Evolutionary conservation across 371 early-diverging fungal species (phyloP), one percentile per base, ranked within the genome.

Genomic region (Gilbertella persicaria): DNA sequence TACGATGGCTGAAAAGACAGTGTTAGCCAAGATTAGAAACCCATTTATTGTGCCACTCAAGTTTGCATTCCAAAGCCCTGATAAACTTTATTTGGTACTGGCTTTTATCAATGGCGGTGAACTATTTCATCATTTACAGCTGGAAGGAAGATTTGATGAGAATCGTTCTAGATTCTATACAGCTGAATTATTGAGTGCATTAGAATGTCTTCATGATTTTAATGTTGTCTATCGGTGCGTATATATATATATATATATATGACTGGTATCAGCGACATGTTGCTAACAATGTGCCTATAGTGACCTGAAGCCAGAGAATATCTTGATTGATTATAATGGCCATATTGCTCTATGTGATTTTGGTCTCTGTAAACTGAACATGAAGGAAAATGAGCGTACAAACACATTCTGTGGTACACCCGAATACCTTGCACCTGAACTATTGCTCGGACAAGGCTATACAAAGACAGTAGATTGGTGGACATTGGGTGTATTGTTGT

Each of bases 331-430:
- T 57, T 67, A 77, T 17, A 72, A 78, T 55, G 99, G 99, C 1
- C 95, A 99, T 71, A 90, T 99, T 64, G 96, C 96, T 75, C 89
- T 99, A 53, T 95, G 97, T 5, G 99, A 99, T 71, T 96, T 99
- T 79, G 99, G 99, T 5, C 96, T 99, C 71, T 95, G 97, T 38
- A 98, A 97, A 62, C 76, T 87, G 50, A 38, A 35, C 14, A 37
- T 90, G 93, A 59, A 82, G 86, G 57, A 96, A 92, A 9, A 92
- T 92, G 92, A 83, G 36, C 82, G 85, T 60, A 90, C 92, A n/a
- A 74, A 23, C 79, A 95, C 96, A 6, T 80, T 96, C 19, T 96
- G 96, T 64, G 98, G 99, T 17, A 99, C 99, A 19, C 99, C 98
- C 12, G 97, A 97, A 58, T 92, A 94, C 62, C 61, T 96, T 58